phyloP scores from a whole-genome alignment of 2,329 filamentous ascomycete species.

The Cladosporium sp. region DNA sequence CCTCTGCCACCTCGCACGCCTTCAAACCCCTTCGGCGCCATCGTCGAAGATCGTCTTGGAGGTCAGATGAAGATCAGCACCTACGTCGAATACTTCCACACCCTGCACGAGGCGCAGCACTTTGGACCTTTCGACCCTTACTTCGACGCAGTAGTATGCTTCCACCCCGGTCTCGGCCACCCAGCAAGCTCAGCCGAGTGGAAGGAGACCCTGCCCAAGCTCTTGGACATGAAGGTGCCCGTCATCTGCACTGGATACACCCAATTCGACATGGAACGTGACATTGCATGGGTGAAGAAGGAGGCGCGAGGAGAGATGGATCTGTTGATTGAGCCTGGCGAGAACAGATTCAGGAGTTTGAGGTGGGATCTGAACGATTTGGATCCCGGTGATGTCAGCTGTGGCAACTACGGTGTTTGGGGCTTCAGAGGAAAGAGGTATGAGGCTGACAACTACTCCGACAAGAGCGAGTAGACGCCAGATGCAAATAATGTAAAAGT shows the following conservation, averaged over 20 bases:
- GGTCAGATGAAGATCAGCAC: slow-evolving; percentile 94
- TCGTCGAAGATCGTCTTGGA: slow-evolving; percentile 87
- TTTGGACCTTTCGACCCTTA: slow-evolving; percentile 97
- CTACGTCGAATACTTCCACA: slow-evolving; percentile 98
- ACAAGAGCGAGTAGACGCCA: slow-evolving; percentile 12
- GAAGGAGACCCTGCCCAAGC: slow-evolving; percentile 82
- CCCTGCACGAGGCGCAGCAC: slow-evolving; percentile 82
- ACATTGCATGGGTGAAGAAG: slow-evolving; percentile 85
- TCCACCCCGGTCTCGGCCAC: slow-evolving; percentile 94
- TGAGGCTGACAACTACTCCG: slow-evolving; percentile 52
- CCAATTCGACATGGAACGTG: slow-evolving; percentile 88
- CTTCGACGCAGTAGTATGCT: slow-evolving; percentile 95
- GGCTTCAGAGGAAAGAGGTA: slow-evolving; percentile 97
- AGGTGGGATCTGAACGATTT: slow-evolving; percentile 96
- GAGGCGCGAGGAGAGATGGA: slow-evolving; percentile 90
- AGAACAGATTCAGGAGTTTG: slow-evolving; percentile 91
- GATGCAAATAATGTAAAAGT: not conserved
- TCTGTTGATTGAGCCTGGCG: slow-evolving; percentile 83
- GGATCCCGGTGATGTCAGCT: slow-evolving; percentile 90
- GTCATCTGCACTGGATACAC: slow-evolving; percentile 96
- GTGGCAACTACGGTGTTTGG: slow-evolving; percentile 97
- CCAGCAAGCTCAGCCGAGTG: slow-evolving; percentile 92
- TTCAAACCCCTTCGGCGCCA: slow-evolving; percentile 86
- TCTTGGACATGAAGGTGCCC: slow-evolving; percentile 93
- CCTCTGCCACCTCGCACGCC: slow-evolving; percentile 84